Conservation (phyloP, 2,329 filamentous ascomycete species). For the Aspergillus sp. region DNA sequence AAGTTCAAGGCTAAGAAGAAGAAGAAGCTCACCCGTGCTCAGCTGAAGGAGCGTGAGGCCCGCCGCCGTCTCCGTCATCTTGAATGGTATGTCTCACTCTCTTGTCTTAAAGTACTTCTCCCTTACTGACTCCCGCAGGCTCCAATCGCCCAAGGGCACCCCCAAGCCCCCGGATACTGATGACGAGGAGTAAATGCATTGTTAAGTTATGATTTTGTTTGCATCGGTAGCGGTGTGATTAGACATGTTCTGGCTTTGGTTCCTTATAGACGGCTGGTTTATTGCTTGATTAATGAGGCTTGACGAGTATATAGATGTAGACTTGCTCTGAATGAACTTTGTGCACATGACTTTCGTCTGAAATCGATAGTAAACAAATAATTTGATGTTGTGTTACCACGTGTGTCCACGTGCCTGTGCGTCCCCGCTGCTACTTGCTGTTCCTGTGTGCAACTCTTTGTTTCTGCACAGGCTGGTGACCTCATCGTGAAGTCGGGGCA, state of each 20-base stretch:
- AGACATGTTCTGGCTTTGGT: neutral
- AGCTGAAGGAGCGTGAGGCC: slow-evolving; percentile 90
- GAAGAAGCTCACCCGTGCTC: slow-evolving; percentile 98
- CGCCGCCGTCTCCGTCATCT: slow-evolving; percentile 82
- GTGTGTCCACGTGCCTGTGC: neutral
- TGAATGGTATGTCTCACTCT: slow-evolving; percentile 51
- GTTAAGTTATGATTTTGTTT: neutral
- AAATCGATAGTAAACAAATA: too few relatives aligned
- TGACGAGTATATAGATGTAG: slow-evolving; percentile 4
- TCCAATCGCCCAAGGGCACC: slow-evolving; percentile 83
- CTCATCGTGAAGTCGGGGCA: too few relatives aligned
- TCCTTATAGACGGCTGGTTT: slow-evolving; percentile 1
- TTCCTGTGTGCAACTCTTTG: too few relatives aligned
- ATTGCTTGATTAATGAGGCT: neutral
- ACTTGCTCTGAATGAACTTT: neutral
- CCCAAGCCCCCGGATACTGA: slow-evolving; percentile 76
- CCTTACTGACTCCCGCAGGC: slow-evolving; percentile 56
- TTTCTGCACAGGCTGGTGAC: too few relatives aligned
- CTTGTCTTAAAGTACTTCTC: neutral
- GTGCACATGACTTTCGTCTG: neutral
- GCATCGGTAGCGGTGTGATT: slow-evolving; percentile 3
- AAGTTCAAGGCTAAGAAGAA: slow-evolving; percentile 90
- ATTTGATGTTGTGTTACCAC: too few relatives aligned
- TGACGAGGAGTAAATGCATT: slow-evolving; percentile 60
- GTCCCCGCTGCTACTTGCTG: neutral